Evolutionary conservation across 1,284 basidiomycete species (phyloP).

Genomic region (Meripilus lineatus): DNA sequence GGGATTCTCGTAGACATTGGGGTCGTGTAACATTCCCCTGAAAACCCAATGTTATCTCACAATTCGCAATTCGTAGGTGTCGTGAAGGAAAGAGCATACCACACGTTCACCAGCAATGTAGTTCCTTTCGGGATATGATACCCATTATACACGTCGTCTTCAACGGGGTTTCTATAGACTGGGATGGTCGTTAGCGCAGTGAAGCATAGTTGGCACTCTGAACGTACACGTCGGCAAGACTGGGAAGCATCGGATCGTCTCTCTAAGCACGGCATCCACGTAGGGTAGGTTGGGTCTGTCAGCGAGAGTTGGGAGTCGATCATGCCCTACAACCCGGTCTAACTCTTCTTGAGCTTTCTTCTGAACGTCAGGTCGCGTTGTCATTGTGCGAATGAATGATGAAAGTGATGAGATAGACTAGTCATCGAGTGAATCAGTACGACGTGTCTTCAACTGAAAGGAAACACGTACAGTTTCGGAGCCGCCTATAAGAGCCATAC

Average conservation of each 20-base stretch:
- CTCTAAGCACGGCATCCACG: slow-evolving; percentile 26
- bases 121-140: slow-evolving; percentile 11
- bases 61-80: neutral
- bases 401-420: slow-evolving; percentile 10
- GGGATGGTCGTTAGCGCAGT: neutral
- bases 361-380: slow-evolving; percentile 25
- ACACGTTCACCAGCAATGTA: slow-evolving; percentile 14
- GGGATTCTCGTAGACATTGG: neutral
- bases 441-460: neutral
- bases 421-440: neutral
- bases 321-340: slow-evolving; percentile 24
- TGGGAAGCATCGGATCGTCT: slow-evolving; percentile 25
- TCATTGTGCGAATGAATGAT: slow-evolving; percentile 26
- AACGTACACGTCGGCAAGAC: slow-evolving; percentile 9
- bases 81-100: slow-evolving; percentile 5
- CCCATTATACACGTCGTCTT: slow-evolving; percentile 14
- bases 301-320: slow-evolving; percentile 24
- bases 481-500: slow-evolving; percentile 7
- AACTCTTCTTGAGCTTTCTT: no score
- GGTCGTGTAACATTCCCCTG: neutral
- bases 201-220: neutral
- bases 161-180: slow-evolving; percentile 9
- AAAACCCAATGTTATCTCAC: no score
- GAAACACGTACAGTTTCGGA: slow-evolving; percentile 10
- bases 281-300: slow-evolving; percentile 26